phyloP scores from a whole-genome alignment of 2,329 filamentous ascomycete genomes.

The Pseudogymnoascus sp. region DNA sequence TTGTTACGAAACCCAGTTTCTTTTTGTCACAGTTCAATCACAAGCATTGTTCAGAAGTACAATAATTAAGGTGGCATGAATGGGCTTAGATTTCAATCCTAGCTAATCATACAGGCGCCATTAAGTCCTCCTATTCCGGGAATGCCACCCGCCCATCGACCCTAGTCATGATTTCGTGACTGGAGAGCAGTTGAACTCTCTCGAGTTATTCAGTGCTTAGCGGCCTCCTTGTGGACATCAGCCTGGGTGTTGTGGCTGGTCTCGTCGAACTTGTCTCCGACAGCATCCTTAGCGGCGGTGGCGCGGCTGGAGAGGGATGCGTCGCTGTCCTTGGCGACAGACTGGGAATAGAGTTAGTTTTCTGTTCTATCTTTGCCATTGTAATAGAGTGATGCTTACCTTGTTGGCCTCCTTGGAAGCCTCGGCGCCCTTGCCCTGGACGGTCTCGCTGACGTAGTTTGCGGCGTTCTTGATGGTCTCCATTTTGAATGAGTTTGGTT shows the following conservation, averaged over 20 bases:
- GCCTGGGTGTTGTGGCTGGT: slow-evolving; percentile 41
- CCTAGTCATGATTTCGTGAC: slow-evolving; percentile 6
- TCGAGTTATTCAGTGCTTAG: slow-evolving; percentile 15
- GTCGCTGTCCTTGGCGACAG: slow-evolving; percentile 44
- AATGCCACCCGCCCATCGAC: slow-evolving; percentile 6
- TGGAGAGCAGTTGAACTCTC: neutral
- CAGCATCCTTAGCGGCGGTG: slow-evolving; percentile 44
- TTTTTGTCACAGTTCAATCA: neutral
- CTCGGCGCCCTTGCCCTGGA: slow-evolving; percentile 41
- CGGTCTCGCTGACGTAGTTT: slow-evolving; percentile 50
- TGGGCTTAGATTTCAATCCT: slow-evolving; percentile 4
- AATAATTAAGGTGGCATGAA: neutral
- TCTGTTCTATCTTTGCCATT: neutral
- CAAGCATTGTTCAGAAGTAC: neutral
- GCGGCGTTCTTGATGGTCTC: slow-evolving; percentile 39
- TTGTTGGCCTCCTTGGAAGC: slow-evolving; percentile 55
- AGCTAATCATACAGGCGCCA: slow-evolving; percentile 6
- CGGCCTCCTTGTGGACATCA: slow-evolving; percentile 40
- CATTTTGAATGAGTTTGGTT: slow-evolving; percentile 25
- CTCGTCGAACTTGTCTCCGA: slow-evolving; percentile 47
- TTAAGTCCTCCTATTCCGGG: neutral
- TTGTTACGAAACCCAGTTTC: neutral
- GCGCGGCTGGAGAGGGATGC: slow-evolving; percentile 38
- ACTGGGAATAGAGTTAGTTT: slow-evolving; percentile 22
- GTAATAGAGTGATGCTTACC: slow-evolving; percentile 26